A percentile compares a stretch with the other conserved stretches of the same genome.
phyloP scores from a whole-genome alignment of 768 basidiomycete species.

The Agrocybe pediades region DNA sequence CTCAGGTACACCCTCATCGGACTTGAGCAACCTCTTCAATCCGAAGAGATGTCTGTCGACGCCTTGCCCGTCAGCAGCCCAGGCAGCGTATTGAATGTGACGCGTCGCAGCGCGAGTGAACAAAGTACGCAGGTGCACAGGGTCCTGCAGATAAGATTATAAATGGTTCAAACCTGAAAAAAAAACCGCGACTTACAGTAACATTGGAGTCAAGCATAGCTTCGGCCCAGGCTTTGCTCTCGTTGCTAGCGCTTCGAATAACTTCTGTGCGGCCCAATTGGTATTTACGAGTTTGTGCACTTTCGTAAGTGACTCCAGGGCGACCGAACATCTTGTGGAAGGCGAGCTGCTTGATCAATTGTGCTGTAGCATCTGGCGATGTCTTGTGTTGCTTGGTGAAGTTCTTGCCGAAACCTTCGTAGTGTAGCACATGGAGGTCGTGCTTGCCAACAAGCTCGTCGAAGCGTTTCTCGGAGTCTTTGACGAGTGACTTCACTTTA shows the following conservation, averaged over 20 bases:
- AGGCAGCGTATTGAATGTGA: slow-evolving; percentile 84
- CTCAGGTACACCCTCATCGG: slow-evolving; percentile 71
- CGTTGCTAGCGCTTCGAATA: slow-evolving; percentile 80
- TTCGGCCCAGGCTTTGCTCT: slow-evolving; percentile 84
- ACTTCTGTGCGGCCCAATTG: slow-evolving; percentile 93
- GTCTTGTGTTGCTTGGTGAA: slow-evolving; percentile 79
- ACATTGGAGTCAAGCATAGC: slow-evolving; percentile 72
- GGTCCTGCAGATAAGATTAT: slow-evolving; percentile 21
- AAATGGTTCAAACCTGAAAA: background rate
- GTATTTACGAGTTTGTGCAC: slow-evolving; percentile 91
- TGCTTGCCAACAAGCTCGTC: slow-evolving; percentile 76
- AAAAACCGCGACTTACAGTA: slow-evolving; percentile 30
- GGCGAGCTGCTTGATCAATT: slow-evolving; percentile 95
- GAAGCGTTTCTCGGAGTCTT: slow-evolving; percentile 65
- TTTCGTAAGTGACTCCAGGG: slow-evolving; percentile 88
- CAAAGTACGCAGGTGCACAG: slow-evolving; percentile 54
- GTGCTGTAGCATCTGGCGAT: slow-evolving; percentile 94
- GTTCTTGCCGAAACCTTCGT: slow-evolving; percentile 87
- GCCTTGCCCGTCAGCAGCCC: slow-evolving; percentile 94
- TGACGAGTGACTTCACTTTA: slow-evolving; percentile 52
- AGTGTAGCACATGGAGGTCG: slow-evolving; percentile 82
- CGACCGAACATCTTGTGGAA: slow-evolving; percentile 83
- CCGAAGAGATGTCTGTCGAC: slow-evolving; percentile 97
- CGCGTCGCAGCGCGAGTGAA: slow-evolving; percentile 78
- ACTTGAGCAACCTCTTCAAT: slow-evolving; percentile 76